Base-by-base conservation (phyloP, 2,329 filamentous ascomycete genomes). In the Calonectria ilicicola region DNA sequence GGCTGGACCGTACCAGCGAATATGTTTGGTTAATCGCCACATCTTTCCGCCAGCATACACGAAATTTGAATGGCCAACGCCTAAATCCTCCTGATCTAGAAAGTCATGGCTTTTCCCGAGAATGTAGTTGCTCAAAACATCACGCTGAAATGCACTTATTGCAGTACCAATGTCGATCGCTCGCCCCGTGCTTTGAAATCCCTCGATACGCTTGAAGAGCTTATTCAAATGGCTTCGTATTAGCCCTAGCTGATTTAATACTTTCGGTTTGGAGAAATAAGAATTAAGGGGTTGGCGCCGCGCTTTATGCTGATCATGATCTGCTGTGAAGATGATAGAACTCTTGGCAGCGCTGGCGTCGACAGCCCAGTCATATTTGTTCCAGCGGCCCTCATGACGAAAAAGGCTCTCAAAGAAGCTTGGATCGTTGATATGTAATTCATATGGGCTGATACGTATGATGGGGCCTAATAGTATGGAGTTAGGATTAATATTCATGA, bases 381-480 rank as follows among this genome's bases (percentile, higher is more conserved):
- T 19, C 58, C 38, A 63, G 15, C 58, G 58, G 14, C 58, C 58
- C 5, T 63, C 58, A 12, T 40, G 23, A 3, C 58, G 38, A 10
- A 38, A 67, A 44, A 67, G 65, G 8, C 21, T 67, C 14, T 44
- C 42, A 19, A 46, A 44, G 21, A 58, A 67, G 26, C 6, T 17
- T 1, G 65, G 14, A 29, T 67, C 65, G 3, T 21, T 53, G 3
- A 67, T 32, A 19, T 53, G 53, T 10, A 67, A 21, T 47, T 67
- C 65, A 38, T 56, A 67, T 26, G 65, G 65, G 23, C 53, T 67
- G 26, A 67, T 67, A 8, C 65, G 49, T 29, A 67, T 56, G 26
- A 67, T 67, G 35, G 65, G 65, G 2, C 65, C 65, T 67, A 44
- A n/a, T 14, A 58, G 26, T 29, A 29, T 44, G 7, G 27, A 17